Evolutionary conservation across 805 yeast genomes (phyloP).

Genomic region (Spathaspora sp.): DNA sequence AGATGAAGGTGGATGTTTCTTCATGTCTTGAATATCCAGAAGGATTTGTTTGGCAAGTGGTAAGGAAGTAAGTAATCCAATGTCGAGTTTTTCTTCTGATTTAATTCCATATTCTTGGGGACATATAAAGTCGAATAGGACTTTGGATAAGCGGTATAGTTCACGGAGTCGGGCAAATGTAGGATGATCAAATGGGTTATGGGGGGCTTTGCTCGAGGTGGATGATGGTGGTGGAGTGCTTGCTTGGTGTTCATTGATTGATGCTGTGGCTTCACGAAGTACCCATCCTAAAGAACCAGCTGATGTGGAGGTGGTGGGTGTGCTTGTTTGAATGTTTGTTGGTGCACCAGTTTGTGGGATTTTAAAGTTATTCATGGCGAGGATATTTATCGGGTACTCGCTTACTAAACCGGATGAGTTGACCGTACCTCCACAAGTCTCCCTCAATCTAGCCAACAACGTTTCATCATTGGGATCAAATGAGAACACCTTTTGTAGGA

Average conservation of each 20-base stretch:
- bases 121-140: slow-evolving; percentile 92
- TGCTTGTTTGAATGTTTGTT: no score
- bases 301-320: slow-evolving; percentile 21
- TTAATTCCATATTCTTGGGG: slow-evolving; percentile 99
- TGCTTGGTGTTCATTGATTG: slow-evolving; percentile 1
- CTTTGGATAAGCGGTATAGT: slow-evolving; percentile 84
- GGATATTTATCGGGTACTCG: slow-evolving; percentile 67
- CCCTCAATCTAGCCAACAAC: slow-evolving; percentile 32
- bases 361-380: slow-evolving; percentile 74
- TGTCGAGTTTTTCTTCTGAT: slow-evolving; percentile 91
- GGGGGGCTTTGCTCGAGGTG: slow-evolving; percentile 13
- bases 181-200: slow-evolving; percentile 67
- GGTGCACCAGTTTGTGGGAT: slow-evolving; percentile 31
- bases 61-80: slow-evolving; percentile 88
- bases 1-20: slow-evolving; percentile 73
- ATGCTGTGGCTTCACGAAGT: slow-evolving; percentile 39
- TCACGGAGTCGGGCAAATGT: slow-evolving; percentile 81
- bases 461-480: slow-evolving; percentile 47
- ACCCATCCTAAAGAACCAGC: slow-evolving; percentile 79
- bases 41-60: slow-evolving; percentile 90
- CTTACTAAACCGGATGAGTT: slow-evolving; percentile 57
- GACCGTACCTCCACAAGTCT: slow-evolving; percentile 39
- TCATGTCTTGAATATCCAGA: slow-evolving; percentile 75
- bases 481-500: slow-evolving; percentile 76
- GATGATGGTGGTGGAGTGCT: slow-evolving; percentile 26